Conservation (phyloP, 2,329 filamentous ascomycete species). For the Exophiala calicioides region DNA sequence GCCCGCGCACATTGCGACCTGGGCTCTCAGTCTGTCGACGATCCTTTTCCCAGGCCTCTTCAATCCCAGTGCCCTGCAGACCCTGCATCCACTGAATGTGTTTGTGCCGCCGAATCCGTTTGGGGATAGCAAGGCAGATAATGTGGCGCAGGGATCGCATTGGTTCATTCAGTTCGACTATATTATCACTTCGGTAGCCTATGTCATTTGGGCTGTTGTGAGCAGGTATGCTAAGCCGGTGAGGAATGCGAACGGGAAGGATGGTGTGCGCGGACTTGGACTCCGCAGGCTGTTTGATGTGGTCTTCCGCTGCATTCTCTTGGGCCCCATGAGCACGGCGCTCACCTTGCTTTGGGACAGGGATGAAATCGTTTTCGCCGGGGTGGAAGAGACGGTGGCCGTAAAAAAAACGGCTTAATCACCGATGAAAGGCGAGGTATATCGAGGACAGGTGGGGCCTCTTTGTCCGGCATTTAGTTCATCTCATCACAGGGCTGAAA, state of each 20-base stretch:
- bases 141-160: slow-evolving; percentile 42
- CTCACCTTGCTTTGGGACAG: slow-evolving; percentile 52
- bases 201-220: slow-evolving; percentile 48
- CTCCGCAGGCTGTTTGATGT: slow-evolving; percentile 3
- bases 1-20: slow-evolving; percentile 42
- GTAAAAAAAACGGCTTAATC: slow-evolving; percentile 32
- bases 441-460: too few relatives aligned
- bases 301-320: slow-evolving; percentile 34
- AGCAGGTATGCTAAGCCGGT: slow-evolving; percentile 34
- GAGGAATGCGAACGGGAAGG: slow-evolving; percentile 17
- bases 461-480: too few relatives aligned
- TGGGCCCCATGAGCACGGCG: slow-evolving; percentile 47
- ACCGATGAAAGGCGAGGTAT: too few relatives aligned
- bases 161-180: slow-evolving; percentile 53
- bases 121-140: slow-evolving; percentile 31
- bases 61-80: slow-evolving; percentile 31
- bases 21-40: slow-evolving; percentile 43
- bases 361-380: slow-evolving; percentile 43
- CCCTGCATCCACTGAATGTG: slow-evolving; percentile 42
- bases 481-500: too few relatives aligned
- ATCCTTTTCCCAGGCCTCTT: slow-evolving; percentile 43
- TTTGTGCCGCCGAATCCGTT: slow-evolving; percentile 40
- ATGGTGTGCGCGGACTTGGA: slow-evolving; percentile 1
- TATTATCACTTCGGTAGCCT: slow-evolving; percentile 42
- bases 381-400: slow-evolving; percentile 36